These are phyloP conservation scores for Platanus orientalis DNA, from an alignment of 164 flowering plant genomes.

Conservation along the genomic window DNA sequence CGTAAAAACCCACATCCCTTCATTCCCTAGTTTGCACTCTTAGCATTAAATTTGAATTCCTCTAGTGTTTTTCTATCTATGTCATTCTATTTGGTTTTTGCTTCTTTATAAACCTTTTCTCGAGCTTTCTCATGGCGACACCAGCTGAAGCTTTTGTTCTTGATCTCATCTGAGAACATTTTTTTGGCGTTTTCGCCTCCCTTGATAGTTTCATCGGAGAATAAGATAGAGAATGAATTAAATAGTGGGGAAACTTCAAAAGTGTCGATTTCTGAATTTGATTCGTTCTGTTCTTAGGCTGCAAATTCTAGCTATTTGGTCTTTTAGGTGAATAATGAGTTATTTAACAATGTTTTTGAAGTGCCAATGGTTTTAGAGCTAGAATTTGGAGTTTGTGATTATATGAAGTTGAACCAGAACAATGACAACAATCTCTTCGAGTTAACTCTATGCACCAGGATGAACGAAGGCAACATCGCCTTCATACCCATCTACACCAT, in stretches of 20 bases:
- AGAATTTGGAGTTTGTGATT: not conserved
- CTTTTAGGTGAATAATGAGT: not conserved
- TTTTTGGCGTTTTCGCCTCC: constrained; percentile 28
- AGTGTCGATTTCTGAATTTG: constrained; percentile 2
- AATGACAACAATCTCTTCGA: no score
- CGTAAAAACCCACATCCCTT: no score
- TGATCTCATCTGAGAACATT: constrained; percentile 31
- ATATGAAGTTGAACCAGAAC: not conserved
- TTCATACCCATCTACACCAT: no score
- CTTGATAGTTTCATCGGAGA: constrained; percentile 10
- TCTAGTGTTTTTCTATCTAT: no score
- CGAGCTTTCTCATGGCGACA: constrained; percentile 26
- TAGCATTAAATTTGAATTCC: no score
- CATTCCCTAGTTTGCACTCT: no score
- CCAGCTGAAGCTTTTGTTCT: constrained; percentile 29
- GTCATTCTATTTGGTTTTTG: no score
- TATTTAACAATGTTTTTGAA: not conserved
- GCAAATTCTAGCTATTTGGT: constrained; percentile 1
- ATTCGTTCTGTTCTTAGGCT: not conserved
- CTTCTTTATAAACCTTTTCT: no score
- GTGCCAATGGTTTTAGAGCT: not conserved
- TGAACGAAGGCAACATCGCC: no score
- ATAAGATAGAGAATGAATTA: no score
- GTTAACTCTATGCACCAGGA: no score
- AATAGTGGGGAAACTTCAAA: not conserved